A percentile compares a stretch with the other conserved stretches of the same genome.
Conservation (phyloP, 441 rosid species). For the Aleurites moluccanus region DNA sequence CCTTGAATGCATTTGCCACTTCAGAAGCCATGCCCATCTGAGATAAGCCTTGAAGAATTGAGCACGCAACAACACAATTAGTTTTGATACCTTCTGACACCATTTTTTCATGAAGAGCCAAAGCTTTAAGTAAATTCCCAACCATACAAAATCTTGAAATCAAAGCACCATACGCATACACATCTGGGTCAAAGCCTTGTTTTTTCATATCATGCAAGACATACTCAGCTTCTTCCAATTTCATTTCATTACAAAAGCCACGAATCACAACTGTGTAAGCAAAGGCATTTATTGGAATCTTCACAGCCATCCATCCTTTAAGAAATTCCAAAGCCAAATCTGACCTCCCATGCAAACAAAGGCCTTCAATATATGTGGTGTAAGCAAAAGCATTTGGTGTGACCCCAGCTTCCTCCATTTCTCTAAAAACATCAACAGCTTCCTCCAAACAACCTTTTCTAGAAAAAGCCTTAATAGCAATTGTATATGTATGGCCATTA, state of each 20-base stretch:
- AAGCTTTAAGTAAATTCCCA: conserved; percentile 45
- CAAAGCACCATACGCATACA: conserved; percentile 39
- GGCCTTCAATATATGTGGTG: conserved; percentile 61
- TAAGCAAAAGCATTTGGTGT: conserved; percentile 45
- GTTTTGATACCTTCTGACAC: conserved; percentile 48
- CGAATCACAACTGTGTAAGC: conserved; percentile 51
- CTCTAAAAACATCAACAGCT: conserved; percentile 37
- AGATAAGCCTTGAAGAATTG: conserved; percentile 58
- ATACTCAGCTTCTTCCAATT: conserved; percentile 50
- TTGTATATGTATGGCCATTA: conserved; percentile 53
- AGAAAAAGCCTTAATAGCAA: conserved; percentile 67
- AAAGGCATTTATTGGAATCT: conserved; percentile 35
- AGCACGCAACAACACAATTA: conserved; percentile 54
- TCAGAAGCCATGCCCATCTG: conserved; percentile 39
- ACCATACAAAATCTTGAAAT: conserved; percentile 49
- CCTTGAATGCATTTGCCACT: conserved; percentile 41
- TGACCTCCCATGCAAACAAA: conserved; percentile 46
- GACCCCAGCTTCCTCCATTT: conserved; percentile 50
- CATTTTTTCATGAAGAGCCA: conserved; percentile 47
- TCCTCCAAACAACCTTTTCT: conserved; percentile 50
- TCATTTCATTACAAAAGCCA: conserved; percentile 60
- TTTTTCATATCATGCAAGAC: conserved; percentile 50
- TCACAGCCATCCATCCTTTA: conserved; percentile 18
- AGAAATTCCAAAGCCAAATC: conserved; percentile 46
- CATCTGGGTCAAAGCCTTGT: conserved; percentile 46